phyloP scores from a whole-genome alignment of 2,329 filamentous ascomycete species.

The Gnomoniopsis smithogilvyi region DNA sequence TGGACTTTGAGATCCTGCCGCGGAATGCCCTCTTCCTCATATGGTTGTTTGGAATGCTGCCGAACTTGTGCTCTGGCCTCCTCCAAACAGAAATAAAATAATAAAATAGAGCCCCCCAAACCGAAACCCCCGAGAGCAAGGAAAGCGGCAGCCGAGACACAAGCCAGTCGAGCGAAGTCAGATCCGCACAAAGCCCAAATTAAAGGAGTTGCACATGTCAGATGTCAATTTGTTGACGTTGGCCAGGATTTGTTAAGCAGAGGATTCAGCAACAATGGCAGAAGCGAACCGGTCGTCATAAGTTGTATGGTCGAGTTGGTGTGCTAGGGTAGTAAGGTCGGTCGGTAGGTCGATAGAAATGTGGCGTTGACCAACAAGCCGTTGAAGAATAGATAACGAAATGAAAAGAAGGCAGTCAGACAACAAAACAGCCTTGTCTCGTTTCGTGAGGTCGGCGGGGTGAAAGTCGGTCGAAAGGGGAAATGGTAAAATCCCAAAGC shows the following conservation, averaged over 20 bases:
- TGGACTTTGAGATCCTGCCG: background rate
- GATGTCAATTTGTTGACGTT: background rate
- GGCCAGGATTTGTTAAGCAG: too few relatives aligned
- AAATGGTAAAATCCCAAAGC: background rate
- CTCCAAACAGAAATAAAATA: too few relatives aligned
- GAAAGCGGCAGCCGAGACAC: background rate
- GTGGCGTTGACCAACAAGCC: background rate
- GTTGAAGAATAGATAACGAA: background rate
- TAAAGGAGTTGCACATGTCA: slow-evolving; percentile 2
- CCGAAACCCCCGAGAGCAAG: background rate
- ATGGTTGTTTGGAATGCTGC: background rate
- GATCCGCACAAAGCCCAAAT: slow-evolving; percentile 1
- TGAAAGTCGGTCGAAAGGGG: background rate
- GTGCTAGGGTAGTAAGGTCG: background rate
- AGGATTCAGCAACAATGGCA: too few relatives aligned
- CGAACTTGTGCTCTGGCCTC: background rate
- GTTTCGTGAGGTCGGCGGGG: background rate
- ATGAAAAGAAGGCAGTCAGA: background rate
- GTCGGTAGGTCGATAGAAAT: too few relatives aligned
- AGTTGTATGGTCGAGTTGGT: background rate
- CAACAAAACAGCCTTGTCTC: background rate
- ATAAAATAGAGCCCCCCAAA: too few relatives aligned
- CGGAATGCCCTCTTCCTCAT: background rate
- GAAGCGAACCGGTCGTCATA: too few relatives aligned
- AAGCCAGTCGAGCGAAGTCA: background rate